Evolutionary conservation across 1,284 basidiomycete genomes (phyloP).

Genomic region (Cutaneotrichosporon sp.): DNA sequence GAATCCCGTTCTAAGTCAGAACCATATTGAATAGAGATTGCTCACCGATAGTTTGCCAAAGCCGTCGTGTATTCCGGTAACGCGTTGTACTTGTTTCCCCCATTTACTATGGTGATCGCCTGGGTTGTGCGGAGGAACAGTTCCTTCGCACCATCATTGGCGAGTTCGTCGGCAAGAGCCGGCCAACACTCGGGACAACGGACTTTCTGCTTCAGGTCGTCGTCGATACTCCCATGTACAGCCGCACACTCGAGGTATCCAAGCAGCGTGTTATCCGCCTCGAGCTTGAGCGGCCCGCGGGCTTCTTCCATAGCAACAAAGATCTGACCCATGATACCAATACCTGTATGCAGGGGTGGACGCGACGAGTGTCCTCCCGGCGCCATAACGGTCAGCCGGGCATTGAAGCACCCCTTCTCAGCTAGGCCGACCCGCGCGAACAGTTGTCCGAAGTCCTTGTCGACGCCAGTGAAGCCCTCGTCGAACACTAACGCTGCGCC

Average conservation of each 20-base stretch:
- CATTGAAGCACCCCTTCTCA: slow-evolving; percentile 55
- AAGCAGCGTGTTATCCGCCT: slow-evolving; percentile 21
- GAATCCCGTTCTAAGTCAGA: slow-evolving; percentile 19
- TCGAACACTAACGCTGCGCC: slow-evolving; percentile 38
- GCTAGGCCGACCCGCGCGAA: slow-evolving; percentile 36
- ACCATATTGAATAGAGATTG: too few relatives aligned
- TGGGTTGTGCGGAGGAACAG: slow-evolving; percentile 27
- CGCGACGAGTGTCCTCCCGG: slow-evolving; percentile 66
- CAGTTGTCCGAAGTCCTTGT: slow-evolving; percentile 30
- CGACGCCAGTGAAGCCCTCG: slow-evolving; percentile 40
- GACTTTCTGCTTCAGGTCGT: slow-evolving; percentile 11
- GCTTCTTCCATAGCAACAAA: slow-evolving; percentile 24
- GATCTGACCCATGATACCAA: slow-evolving; percentile 44
- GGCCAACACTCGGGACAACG: slow-evolving; percentile 19
- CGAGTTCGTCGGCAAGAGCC: slow-evolving; percentile 10
- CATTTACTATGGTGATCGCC: slow-evolving; percentile 26
- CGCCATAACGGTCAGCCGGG: slow-evolving; percentile 58
- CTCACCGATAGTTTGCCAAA: slow-evolving; percentile 22
- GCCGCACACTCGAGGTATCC: slow-evolving; percentile 29
- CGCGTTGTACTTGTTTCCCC: slow-evolving; percentile 32
- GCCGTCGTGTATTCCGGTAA: slow-evolving; percentile 26
- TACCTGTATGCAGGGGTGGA: slow-evolving; percentile 46
- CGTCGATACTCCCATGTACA: slow-evolving; percentile 18
- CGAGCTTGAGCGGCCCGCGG: slow-evolving; percentile 17
- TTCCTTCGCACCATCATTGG: slow-evolving; percentile 14